A percentile compares a stretch with the other conserved stretches of the same genome.
Evolutionary conservation across 2,329 filamentous ascomycete genomes (phyloP).

Genomic region (Kalmusia sp.): DNA sequence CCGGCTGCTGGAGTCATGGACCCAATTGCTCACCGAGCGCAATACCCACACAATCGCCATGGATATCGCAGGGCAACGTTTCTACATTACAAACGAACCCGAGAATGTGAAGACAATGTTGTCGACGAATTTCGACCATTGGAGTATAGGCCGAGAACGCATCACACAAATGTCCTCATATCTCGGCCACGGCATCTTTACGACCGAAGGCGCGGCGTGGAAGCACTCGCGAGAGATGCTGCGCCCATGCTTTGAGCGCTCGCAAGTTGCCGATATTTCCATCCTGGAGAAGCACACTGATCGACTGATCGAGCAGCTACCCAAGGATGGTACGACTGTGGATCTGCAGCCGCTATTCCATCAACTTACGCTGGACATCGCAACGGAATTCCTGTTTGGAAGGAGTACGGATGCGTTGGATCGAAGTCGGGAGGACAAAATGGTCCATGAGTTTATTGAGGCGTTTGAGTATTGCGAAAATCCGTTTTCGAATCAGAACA

Average conservation of each 20-base stretch:
- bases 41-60: constrained; percentile 18
- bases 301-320: background rate
- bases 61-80: constrained; percentile 11
- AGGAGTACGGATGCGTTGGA: background rate
- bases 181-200: constrained; percentile 35
- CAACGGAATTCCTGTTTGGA: constrained; percentile 1
- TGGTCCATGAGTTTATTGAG: constrained; percentile 22
- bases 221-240: background rate
- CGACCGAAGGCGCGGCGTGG: constrained; percentile 29
- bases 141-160: constrained; percentile 24
- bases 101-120: constrained; percentile 36
- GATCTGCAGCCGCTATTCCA: background rate
- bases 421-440: background rate
- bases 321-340: background rate
- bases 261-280: background rate
- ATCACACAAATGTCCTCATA: constrained; percentile 16
- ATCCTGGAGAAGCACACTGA: background rate
- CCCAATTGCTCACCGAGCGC: background rate
- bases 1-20: constrained; percentile 15
- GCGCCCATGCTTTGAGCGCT: background rate
- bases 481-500: constrained; percentile 21
- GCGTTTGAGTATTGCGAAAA: constrained; percentile 32
- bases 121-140: constrained; percentile 24
- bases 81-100: constrained; percentile 29
- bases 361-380: background rate